Evolutionary conservation across 352 stramenopile genomes (phyloP).

Genomic region (Phytophthora cactorum): DNA sequence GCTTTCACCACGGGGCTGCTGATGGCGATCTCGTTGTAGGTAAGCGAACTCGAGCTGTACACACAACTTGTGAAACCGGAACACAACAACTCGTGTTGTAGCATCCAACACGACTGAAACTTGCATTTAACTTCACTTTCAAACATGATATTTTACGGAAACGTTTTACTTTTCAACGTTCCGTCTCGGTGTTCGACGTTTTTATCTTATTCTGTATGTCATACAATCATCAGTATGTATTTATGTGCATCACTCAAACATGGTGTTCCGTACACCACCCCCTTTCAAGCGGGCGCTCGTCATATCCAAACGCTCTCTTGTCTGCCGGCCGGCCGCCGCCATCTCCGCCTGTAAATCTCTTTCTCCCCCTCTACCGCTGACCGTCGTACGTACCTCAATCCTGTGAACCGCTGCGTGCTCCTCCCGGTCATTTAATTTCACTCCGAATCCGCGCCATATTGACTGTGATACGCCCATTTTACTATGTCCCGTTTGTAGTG

Average conservation of each 20-base stretch:
- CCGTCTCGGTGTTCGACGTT: slow-evolving; percentile 8
- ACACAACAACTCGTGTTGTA: not conserved
- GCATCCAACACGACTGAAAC: not conserved
- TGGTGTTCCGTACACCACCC: slow-evolving; percentile 15
- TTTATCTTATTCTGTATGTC: not conserved
- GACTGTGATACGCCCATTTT: slow-evolving; percentile 1
- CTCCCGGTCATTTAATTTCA: not conserved
- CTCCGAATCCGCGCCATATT: not conserved
- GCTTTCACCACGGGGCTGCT: slow-evolving; percentile 1
- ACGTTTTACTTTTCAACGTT: slow-evolving; percentile 14
- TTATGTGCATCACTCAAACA: slow-evolving; percentile 13
- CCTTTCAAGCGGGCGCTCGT: slow-evolving; percentile 13
- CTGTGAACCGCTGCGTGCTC: not conserved
- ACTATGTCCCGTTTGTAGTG: slow-evolving; percentile 34
- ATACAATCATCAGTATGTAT: not conserved
- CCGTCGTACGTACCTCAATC: slow-evolving; percentile 16
- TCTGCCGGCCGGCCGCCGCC: not conserved
- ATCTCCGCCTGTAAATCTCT: slow-evolving; percentile 1
- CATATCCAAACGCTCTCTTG: slow-evolving; percentile 30
- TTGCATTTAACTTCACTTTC: not conserved
- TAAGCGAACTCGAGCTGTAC: not conserved
- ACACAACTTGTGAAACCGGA: not conserved
- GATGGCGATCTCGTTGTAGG: not conserved
- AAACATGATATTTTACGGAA: not conserved
- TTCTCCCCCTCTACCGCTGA: slow-evolving; percentile 1